phyloP scores from a whole-genome alignment of 225 moss, liverwort and hornwort genomes.

The Pseudisothecium myosuroides region DNA sequence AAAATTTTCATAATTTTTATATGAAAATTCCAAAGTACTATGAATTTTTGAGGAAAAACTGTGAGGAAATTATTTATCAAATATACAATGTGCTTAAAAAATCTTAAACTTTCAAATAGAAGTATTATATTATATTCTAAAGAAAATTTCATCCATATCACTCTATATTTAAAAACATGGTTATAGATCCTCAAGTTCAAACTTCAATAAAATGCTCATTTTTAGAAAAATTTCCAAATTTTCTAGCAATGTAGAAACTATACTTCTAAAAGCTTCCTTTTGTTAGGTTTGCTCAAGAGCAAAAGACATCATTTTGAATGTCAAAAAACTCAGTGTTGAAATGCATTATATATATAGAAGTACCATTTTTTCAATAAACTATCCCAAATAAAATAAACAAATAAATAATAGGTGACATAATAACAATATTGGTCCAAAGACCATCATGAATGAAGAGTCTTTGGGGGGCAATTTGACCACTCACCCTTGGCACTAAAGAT shows the following conservation, averaged over 20 bases:
- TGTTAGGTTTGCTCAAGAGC: background rate
- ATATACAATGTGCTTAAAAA: background rate
- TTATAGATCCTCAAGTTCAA: background rate
- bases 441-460: accelerated
- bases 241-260: background rate
- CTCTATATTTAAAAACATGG: background rate
- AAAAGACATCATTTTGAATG: background rate
- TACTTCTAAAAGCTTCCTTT: background rate
- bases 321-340: background rate
- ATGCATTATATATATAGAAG: background rate
- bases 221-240: background rate
- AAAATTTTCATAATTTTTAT: no score
- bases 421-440: background rate
- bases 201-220: background rate
- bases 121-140: background rate
- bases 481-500: accelerated
- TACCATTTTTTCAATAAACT: background rate
- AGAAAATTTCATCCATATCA: background rate
- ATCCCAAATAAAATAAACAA: no score
- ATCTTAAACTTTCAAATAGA: background rate
- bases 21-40: background rate
- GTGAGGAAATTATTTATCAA: background rate
- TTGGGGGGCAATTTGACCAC: background rate
- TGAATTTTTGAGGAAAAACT: background rate
- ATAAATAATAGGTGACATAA: no score